Evolutionary conservation across 176 grass and related monocot species (phyloP).

Genomic region (Leersia perrieri): DNA sequence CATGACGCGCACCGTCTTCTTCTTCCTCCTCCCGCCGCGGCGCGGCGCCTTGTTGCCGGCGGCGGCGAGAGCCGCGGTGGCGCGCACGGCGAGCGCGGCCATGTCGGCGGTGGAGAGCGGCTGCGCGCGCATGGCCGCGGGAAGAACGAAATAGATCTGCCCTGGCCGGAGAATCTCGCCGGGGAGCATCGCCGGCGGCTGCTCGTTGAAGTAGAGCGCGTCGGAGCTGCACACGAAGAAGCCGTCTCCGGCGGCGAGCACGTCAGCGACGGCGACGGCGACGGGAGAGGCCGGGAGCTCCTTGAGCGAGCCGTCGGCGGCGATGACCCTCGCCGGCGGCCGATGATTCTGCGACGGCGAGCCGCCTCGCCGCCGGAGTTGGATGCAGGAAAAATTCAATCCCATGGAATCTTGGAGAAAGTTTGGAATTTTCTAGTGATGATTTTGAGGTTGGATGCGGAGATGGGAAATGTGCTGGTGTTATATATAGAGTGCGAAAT

Average conservation of each 20-base stretch:
- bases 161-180: constrained; percentile 36
- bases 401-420: constrained; percentile 42
- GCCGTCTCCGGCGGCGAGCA: not conserved
- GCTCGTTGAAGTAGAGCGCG: constrained; percentile 55
- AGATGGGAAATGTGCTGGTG: not conserved
- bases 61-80: constrained; percentile 38
- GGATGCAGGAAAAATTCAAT: constrained; percentile 42
- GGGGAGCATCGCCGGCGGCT: constrained; percentile 8
- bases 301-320: constrained; percentile 52
- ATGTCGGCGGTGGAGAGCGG: constrained; percentile 47
- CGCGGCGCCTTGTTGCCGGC: not conserved
- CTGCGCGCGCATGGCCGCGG: not conserved
- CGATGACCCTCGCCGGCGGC: constrained; percentile 36
- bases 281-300: constrained; percentile 13
- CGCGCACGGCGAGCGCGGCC: constrained; percentile 52
- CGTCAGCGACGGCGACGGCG: constrained; percentile 19
- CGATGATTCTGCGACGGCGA: not conserved
- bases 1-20: constrained; percentile 13
- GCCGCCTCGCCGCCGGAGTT: not conserved
- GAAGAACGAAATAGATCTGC: constrained; percentile 65
- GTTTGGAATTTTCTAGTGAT: not conserved
- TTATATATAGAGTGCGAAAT: constrained; percentile 18
- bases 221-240: constrained; percentile 66
- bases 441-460: not conserved
- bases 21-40: not conserved